A percentile compares a stretch with the other conserved stretches of the same genome.
Evolutionary conservation across 495 filamentous ascomycete species (phyloP).

Genomic region (Aspergillus taichungensis): DNA sequence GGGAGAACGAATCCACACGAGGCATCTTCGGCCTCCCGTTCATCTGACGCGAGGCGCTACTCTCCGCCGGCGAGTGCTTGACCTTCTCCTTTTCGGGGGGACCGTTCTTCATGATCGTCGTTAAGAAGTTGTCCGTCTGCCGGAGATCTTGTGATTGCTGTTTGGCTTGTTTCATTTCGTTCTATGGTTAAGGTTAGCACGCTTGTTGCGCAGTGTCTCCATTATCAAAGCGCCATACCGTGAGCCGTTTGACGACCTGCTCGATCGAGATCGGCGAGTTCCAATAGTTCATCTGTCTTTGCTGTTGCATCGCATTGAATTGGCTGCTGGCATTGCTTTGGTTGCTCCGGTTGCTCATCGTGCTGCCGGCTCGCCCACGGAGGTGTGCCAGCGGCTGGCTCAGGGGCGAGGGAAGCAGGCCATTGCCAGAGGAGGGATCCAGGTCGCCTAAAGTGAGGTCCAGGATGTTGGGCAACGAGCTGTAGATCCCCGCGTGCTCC

Average conservation of each 20-base stretch:
- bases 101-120: slow-evolving; percentile 61
- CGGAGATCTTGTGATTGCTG: slow-evolving; percentile 79
- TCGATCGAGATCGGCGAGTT: slow-evolving; percentile 84
- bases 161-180: slow-evolving; percentile 78
- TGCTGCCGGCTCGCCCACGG: slow-evolving; percentile 64
- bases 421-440: slow-evolving; percentile 58
- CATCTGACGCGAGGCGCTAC: slow-evolving; percentile 27
- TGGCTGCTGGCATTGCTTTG: slow-evolving; percentile 50
- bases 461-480: slow-evolving; percentile 56
- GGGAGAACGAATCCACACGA: slow-evolving; percentile 46
- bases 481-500: slow-evolving; percentile 80
- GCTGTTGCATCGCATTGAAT: slow-evolving; percentile 51
- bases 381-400: slow-evolving; percentile 49
- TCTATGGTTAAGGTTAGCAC: slow-evolving; percentile 40
- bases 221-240: slow-evolving; percentile 50
- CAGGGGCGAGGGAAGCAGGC: slow-evolving; percentile 55
- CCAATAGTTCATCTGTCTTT: slow-evolving; percentile 69
- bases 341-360: slow-evolving; percentile 48
- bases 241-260: slow-evolving; percentile 86
- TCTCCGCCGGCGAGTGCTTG: slow-evolving; percentile 31
- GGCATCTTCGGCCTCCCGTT: slow-evolving; percentile 45
- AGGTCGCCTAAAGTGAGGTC: slow-evolving; percentile 88
- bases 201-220: background rate
- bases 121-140: slow-evolving; percentile 73
- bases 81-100: slow-evolving; percentile 52